These are phyloP conservation scores for Rickenella mellea DNA, from an alignment of 768 basidiomycete genomes.

Conservation along the genomic window DNA sequence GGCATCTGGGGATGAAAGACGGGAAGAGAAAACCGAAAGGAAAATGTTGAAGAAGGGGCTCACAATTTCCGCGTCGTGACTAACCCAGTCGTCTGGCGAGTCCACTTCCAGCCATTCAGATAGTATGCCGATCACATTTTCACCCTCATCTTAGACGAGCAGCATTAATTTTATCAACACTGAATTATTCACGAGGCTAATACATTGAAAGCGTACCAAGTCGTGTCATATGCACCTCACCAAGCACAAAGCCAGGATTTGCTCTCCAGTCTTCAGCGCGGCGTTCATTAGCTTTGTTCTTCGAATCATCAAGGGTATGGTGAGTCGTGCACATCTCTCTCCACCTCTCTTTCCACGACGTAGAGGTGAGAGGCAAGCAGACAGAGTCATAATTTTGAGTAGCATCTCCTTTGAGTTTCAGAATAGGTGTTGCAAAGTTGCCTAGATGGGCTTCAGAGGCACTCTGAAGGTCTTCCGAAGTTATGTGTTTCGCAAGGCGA, in stretches of 20 bases:
- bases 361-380: constrained; percentile 83
- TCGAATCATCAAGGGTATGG: constrained; percentile 17
- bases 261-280: constrained; percentile 82
- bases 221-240: constrained; percentile 84
- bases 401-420: constrained; percentile 41
- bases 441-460: constrained; percentile 10
- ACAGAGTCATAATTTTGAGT: constrained; percentile 60
- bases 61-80: constrained; percentile 93
- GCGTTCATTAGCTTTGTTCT: constrained; percentile 28
- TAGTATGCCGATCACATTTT: constrained; percentile 62
- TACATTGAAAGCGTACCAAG: constrained; percentile 50
- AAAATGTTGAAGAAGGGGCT: constrained; percentile 22
- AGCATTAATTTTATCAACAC: background rate
- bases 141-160: constrained; percentile 52
- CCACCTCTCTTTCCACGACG: constrained; percentile 84
- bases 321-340: constrained; percentile 75
- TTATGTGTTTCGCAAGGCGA: constrained; percentile 16
- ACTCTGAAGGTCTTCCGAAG: constrained; percentile 30
- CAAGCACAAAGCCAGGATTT: constrained; percentile 64
- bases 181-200: background rate
- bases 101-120: constrained; percentile 97
- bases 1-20: background rate
- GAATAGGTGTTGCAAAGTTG: constrained; percentile 35
- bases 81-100: constrained; percentile 84
- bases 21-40: constrained; percentile 1